Conservation (phyloP, 768 basidiomycete genomes). For the Leucocoprinus leucothites region DNA sequence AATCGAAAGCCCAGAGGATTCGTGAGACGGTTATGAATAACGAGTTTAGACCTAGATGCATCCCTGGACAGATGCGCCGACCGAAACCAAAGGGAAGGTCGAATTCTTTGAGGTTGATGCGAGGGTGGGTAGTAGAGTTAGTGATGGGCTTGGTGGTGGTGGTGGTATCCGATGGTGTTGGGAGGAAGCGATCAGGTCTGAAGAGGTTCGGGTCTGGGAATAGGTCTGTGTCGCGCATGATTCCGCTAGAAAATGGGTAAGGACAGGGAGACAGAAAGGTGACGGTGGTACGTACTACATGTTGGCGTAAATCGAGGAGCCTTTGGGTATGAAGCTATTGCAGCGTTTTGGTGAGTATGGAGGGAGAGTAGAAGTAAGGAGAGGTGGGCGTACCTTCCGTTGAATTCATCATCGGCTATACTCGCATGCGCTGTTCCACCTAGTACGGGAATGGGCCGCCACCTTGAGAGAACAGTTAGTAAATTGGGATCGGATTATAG, state of each 20-base stretch:
- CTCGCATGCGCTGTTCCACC: constrained; percentile 31
- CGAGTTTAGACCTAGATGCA: constrained; percentile 25
- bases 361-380: too few species aligned
- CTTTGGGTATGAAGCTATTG: constrained; percentile 30
- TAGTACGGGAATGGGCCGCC: constrained; percentile 25
- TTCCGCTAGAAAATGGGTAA: constrained; percentile 9
- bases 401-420: constrained; percentile 32
- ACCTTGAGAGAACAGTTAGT: background rate
- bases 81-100: constrained; percentile 26
- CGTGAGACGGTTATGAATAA: constrained; percentile 22
- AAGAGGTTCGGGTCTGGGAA: constrained; percentile 20
- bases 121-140: constrained; percentile 4
- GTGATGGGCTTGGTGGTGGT: background rate
- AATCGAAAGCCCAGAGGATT: constrained; percentile 23
- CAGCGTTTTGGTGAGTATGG: too few species aligned
- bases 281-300: constrained; percentile 19
- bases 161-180: background rate
- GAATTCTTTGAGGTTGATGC: constrained; percentile 11
- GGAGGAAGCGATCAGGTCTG: constrained; percentile 21
- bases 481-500: background rate
- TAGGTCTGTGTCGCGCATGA: constrained; percentile 21
- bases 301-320: constrained; percentile 22
- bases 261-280: background rate
- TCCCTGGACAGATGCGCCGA: constrained; percentile 24
- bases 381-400: constrained; percentile 24